Percentiles rank a stretch among this genome's conserved stretches.
phyloP scores from a whole-genome alignment of 768 basidiomycete genomes.

The Tubosaeta sp. region DNA sequence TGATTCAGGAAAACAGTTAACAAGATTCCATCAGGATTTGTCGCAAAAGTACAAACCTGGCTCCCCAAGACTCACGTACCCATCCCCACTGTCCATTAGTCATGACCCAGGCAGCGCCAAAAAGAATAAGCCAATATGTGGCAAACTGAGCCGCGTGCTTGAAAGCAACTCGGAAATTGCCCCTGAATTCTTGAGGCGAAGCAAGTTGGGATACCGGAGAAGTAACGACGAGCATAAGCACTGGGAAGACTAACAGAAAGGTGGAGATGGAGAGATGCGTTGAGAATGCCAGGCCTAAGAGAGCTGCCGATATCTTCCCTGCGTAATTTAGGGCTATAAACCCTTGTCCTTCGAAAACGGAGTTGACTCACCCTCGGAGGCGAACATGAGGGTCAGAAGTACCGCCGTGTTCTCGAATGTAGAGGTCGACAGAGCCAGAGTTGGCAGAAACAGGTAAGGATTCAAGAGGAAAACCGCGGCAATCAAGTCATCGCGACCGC shows the following conservation, averaged over 20 bases:
- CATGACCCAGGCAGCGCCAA: slow-evolving; percentile 45
- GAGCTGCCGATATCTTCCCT: slow-evolving; percentile 58
- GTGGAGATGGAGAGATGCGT: slow-evolving; percentile 73
- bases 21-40: background rate
- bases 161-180: slow-evolving; percentile 3
- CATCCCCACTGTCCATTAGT: slow-evolving; percentile 62
- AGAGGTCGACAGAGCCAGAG: slow-evolving; percentile 78
- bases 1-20: slow-evolving; percentile 27
- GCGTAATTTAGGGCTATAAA: background rate
- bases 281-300: slow-evolving; percentile 67
- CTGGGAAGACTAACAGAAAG: slow-evolving; percentile 59
- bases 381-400: slow-evolving; percentile 65
- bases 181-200: slow-evolving; percentile 42
- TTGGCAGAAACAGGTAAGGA: slow-evolving; percentile 80
- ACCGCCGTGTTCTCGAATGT: slow-evolving; percentile 74
- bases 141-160: slow-evolving; percentile 45
- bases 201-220: slow-evolving; percentile 66
- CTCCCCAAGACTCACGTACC: slow-evolving; percentile 80
- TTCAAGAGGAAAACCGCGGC: slow-evolving; percentile 77
- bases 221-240: slow-evolving; percentile 59
- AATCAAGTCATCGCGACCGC: slow-evolving; percentile 55
- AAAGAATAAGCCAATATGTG: slow-evolving; percentile 45
- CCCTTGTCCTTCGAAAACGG: background rate
- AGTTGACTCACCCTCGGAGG: slow-evolving; percentile 51
- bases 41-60: slow-evolving; percentile 47